Conservation (phyloP, 345 rosid species). For the Turnera subulata region DNA sequence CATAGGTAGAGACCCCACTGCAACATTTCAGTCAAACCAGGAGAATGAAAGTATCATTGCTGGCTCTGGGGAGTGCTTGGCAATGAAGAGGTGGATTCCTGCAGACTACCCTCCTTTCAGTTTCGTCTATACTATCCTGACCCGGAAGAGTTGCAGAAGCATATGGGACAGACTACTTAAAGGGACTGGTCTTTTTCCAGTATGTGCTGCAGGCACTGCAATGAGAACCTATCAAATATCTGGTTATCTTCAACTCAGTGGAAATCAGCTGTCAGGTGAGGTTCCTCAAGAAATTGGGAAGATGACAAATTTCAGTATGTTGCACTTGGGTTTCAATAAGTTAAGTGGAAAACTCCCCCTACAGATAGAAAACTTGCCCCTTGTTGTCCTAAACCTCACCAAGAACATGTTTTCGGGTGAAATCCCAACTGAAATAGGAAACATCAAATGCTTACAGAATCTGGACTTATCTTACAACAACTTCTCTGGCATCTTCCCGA, state of each 20-base stretch:
- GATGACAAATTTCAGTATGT: constrained; percentile 59
- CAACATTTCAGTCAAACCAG: constrained; percentile 54
- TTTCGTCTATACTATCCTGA: constrained; percentile 61
- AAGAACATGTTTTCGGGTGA: constrained; percentile 53
- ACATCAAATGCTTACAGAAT: constrained; percentile 58
- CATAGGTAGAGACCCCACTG: constrained; percentile 52
- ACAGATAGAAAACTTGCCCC: constrained; percentile 56
- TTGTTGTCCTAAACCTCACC: constrained; percentile 69
- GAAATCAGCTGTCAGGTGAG: constrained; percentile 63
- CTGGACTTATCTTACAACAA: constrained; percentile 83
- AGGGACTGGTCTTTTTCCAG: constrained; percentile 64
- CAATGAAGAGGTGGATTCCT: constrained; percentile 92
- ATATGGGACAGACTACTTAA: constrained; percentile 69
- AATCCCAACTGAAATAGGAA: constrained; percentile 64
- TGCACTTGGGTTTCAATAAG: constrained; percentile 65
- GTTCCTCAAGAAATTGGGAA: constrained; percentile 55
- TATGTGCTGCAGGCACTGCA: constrained; percentile 41
- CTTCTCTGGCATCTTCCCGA: constrained; percentile 72
- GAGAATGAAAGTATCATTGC: constrained; percentile 29
- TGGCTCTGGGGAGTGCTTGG: constrained; percentile 72
- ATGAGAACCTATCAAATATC: constrained; percentile 42
- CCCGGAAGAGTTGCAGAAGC: constrained; percentile 66
- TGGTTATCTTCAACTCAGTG: constrained; percentile 75
- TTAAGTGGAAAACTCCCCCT: constrained; percentile 54
- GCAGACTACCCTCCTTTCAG: constrained; percentile 87